Conservation (phyloP, 2,329 filamentous ascomycete species). For the Metarhizium brunneum region DNA sequence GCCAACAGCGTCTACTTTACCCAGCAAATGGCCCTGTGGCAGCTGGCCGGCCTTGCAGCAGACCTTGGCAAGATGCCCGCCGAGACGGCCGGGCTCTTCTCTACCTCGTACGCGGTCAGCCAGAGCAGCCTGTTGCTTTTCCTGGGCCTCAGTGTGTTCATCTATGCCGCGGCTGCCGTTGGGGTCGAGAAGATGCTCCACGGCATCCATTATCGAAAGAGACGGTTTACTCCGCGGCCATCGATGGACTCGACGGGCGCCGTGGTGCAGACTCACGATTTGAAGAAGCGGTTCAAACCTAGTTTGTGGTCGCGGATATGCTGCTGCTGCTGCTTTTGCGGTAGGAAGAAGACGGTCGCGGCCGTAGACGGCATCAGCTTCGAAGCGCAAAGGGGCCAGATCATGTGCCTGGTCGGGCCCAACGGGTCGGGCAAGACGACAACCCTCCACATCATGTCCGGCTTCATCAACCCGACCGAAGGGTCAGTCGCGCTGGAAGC, state of each 20-base stretch:
- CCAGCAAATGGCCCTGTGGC: slow-evolving; percentile 15
- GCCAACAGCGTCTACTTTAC: slow-evolving; percentile 15
- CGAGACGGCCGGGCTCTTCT: slow-evolving; percentile 7
- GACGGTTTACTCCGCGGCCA: slow-evolving; percentile 13
- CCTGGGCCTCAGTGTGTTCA: slow-evolving; percentile 22
- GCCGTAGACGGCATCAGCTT: slow-evolving; percentile 56
- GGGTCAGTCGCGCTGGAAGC: slow-evolving; percentile 51
- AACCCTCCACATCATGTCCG: slow-evolving; percentile 60
- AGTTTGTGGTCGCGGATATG: slow-evolving; percentile 18
- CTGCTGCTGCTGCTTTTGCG: slow-evolving; percentile 21
- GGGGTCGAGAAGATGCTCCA: slow-evolving; percentile 22
- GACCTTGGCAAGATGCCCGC: slow-evolving; percentile 5
- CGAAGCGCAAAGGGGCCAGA: slow-evolving; percentile 47
- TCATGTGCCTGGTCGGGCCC: slow-evolving; percentile 58
- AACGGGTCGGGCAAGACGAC: slow-evolving; percentile 67
- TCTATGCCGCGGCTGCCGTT: slow-evolving; percentile 22
- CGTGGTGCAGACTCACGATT: slow-evolving; percentile 12
- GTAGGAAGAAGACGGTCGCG: slow-evolving; percentile 22
- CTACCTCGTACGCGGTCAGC: slow-evolving; percentile 14
- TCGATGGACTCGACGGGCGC: not conserved
- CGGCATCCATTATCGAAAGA: slow-evolving; percentile 22
- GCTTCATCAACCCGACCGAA: slow-evolving; percentile 49
- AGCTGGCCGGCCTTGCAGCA: slow-evolving; percentile 7
- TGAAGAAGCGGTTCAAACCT: slow-evolving; percentile 24
- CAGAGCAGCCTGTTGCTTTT: slow-evolving; percentile 21